Evolutionary conservation across 257 asterid genomes (phyloP).

Genomic region (Plantago elongata): DNA sequence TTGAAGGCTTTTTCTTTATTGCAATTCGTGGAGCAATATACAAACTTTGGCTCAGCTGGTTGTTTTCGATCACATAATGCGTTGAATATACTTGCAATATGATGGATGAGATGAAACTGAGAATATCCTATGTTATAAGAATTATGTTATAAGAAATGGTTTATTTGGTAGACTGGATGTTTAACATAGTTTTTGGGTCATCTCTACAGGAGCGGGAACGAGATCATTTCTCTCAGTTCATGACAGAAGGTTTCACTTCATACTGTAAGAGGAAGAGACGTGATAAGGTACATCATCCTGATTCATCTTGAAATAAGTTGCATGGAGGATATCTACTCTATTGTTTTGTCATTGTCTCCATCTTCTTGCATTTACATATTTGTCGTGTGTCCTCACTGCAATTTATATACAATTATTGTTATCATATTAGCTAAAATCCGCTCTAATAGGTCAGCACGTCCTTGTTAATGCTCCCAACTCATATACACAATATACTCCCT

Average conservation of each 20-base stretch:
- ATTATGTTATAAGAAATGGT: background rate
- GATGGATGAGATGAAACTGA: background rate
- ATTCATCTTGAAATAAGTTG: background rate
- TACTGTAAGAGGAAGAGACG: constrained; percentile 97
- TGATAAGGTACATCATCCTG: constrained; percentile 56
- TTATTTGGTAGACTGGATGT: constrained; percentile 5
- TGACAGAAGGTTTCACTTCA: constrained; percentile 95
- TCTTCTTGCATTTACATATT: no score
- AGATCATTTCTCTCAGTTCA: constrained; percentile 92
- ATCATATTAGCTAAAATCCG: no score
- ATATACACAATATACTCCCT: no score
- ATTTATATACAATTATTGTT: no score
- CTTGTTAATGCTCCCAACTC: no score
- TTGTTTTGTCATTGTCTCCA: no score
- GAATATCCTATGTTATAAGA: background rate
- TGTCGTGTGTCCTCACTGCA: no score
- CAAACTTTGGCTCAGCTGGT: no score
- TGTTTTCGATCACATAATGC: constrained; percentile 5
- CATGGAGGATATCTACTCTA: no score
- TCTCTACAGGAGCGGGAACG: constrained; percentile 83
- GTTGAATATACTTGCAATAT: background rate
- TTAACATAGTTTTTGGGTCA: background rate
- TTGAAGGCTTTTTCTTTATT: no score
- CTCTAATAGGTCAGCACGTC: no score
- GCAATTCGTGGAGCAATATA: no score